Conservation (phyloP, 352 stramenopile species). For the Globisporangium abappressorium region DNA sequence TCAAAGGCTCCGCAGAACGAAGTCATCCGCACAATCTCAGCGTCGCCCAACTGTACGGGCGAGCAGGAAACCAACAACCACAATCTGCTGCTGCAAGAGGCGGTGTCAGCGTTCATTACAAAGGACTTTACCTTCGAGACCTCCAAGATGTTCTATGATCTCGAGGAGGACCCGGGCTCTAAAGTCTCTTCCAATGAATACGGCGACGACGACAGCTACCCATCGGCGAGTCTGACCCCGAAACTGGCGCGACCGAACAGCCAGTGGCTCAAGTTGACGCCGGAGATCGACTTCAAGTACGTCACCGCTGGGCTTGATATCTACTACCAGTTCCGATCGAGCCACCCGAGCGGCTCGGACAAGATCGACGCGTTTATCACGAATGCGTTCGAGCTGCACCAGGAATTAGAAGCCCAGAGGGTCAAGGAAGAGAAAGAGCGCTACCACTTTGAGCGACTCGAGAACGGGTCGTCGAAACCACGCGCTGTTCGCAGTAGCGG, state of each 20-base stretch:
- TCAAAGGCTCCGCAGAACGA: background rate
- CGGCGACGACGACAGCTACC: background rate
- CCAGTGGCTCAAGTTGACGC: slow-evolving; percentile 4
- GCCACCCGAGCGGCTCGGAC: slow-evolving; percentile 8
- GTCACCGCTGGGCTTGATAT: background rate
- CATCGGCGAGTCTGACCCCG: background rate
- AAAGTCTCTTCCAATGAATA: background rate
- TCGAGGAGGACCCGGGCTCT: background rate
- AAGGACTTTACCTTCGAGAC: background rate
- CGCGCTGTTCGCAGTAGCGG: background rate
- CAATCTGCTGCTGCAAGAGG: slow-evolving; percentile 14
- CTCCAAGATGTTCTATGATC: slow-evolving; percentile 10
- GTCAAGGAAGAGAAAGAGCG: slow-evolving; percentile 17
- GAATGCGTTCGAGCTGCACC: slow-evolving; percentile 19
- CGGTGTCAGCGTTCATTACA: slow-evolving; percentile 9
- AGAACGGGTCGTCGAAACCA: background rate
- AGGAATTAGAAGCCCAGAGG: slow-evolving; percentile 12
- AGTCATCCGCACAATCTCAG: slow-evolving; percentile 8
- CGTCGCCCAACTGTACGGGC: background rate
- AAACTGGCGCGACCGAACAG: slow-evolving; percentile 7
- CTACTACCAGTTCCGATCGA: slow-evolving; percentile 16
- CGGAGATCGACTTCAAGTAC: slow-evolving; percentile 10
- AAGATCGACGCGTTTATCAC: slow-evolving; percentile 25
- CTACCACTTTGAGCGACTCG: slow-evolving; percentile 10
- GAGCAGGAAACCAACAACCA: slow-evolving; percentile 12